Conservation (phyloP, 2,329 filamentous ascomycete genomes). For the Apiospora hydei region DNA sequence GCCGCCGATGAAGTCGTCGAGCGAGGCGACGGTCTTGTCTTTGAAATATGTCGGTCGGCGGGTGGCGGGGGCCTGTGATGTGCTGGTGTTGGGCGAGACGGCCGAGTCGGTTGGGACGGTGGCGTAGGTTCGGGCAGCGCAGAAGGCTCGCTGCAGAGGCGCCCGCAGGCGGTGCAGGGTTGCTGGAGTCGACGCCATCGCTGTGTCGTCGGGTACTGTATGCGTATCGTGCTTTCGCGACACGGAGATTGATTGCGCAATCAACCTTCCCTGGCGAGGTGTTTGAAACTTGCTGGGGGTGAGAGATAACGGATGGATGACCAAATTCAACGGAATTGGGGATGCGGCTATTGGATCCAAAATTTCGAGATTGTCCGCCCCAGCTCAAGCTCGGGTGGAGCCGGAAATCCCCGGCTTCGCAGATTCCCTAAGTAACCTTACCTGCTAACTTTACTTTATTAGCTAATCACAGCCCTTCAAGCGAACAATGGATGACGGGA, state of each 20-base stretch:
- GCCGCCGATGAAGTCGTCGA: constrained; percentile 62
- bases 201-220: background rate
- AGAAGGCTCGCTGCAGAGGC: constrained; percentile 39
- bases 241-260: background rate
- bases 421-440: background rate
- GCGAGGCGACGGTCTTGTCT: constrained; percentile 62
- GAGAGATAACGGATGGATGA: constrained; percentile 8
- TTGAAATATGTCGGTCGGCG: constrained; percentile 64
- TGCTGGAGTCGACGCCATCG: constrained; percentile 39
- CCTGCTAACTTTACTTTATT: background rate
- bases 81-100: constrained; percentile 18
- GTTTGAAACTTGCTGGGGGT: constrained; percentile 3
- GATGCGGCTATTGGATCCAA: background rate
- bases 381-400: constrained; percentile 5
- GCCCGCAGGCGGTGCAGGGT: constrained; percentile 38
- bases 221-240: background rate
- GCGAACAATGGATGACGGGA: constrained; percentile 1
- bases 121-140: constrained; percentile 37
- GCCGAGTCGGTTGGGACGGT: constrained; percentile 38
- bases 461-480: background rate
- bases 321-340: constrained; percentile 16
- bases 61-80: constrained; percentile 29
- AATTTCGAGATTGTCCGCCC: constrained; percentile 16
- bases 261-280: background rate
- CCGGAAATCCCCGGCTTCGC: constrained; percentile 20